Evolutionary conservation across 257 asterid genomes (phyloP), one percentile per base, ranked within the genome.

Genomic region (Nicotiana obtusifolia): DNA sequence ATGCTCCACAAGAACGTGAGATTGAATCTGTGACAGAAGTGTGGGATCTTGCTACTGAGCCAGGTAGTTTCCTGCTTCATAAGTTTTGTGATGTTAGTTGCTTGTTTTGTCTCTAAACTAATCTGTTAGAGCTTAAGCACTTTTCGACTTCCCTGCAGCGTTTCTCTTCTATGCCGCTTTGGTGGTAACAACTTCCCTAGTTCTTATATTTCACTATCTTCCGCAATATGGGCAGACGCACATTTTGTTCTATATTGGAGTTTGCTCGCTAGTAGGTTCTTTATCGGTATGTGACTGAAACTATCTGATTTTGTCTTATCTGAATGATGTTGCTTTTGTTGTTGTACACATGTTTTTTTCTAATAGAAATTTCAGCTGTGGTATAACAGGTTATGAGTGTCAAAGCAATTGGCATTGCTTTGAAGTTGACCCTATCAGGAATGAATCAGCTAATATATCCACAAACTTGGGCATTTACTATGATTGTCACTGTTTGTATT

Each of bases 31-130:
- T 95, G 53, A 81, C 60, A 81, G 98, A 95, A 91, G 97, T 95
- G n/a, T 95, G 99, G 99, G 92, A 90, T 84, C 97, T 95, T 82
- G 98, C 97, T 49, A 91, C 97, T 67, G 97, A 92, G 86, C 99
- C 97, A 86, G 99, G 99, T 95, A 86, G 14, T 68, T 68, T 68
- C 41, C 52, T 73, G 37, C 49, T 71, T 22, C 76, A 41, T 61
- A 65, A 0, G 60, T n/a, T 81, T 57, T 47, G 31, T 41, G 52
- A 71, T 80, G 81, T 81, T 22, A 26, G 30, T 44, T 31, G 81
- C n/a, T 37, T 14, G 14, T n/a, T 17, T 44, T 73, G 52, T 73
- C 61, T 73, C 26, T 14, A 24, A 49, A 7, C 41, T 2, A 47
- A 73, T 73, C 35, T 41, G 10, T 5, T 71, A 14, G 53, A 10